Evolutionary conservation across 768 basidiomycete genomes (phyloP), one percentile per base, ranked within the genome.

Genomic region (Xerocomellus intermedius): DNA sequence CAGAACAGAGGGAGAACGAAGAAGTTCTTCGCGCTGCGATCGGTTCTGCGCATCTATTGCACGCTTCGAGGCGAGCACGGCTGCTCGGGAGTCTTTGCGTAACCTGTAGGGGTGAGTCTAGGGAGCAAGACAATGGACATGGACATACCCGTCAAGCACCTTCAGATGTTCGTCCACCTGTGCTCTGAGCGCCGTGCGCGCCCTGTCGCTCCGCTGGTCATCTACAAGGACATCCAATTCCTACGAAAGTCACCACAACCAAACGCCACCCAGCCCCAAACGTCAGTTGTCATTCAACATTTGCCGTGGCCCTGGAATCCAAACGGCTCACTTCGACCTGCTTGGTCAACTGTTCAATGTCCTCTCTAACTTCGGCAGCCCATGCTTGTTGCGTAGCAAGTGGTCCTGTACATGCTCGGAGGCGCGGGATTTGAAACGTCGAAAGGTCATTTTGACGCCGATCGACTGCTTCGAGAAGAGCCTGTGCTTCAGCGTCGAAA

Each of bases 291-390:
- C n/a, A 44, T 33, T 50, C 43, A 50, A 39, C 9, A 45, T 26
- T 28, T 13, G 54, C 64, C 57, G 5, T 44, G 8, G 17, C 7
- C 19, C 30, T 8, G 24, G 56, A 52, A 47, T 26, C 4, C 12
- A 39, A 55, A 55, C 57, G 89, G 86, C 68, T 56, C 26, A 69
- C 67, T 76, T 95, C 89, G n/a, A 95, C 74, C 51, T 86, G 82
- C 37, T 77, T 75, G 8, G 77, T 74, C 21, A 89, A 77, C 0
- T 73, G 64, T 36, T 86, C 85, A 17, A 93, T 71, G 64, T 94
- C 93, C 50, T 87, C 87, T 30, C 91, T 77, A 54, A 94, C 69
- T 65, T 93, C 91, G 5, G 82, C 83, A 1, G 85, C 84, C 50
- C 87, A 76, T 45, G 83, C 80, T 65, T 93, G 87, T 62, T 96